These are phyloP conservation scores for Acanthamoeba triangularis DNA, from an alignment of 208 protist genomes.

Conservation along the genomic window DNA sequence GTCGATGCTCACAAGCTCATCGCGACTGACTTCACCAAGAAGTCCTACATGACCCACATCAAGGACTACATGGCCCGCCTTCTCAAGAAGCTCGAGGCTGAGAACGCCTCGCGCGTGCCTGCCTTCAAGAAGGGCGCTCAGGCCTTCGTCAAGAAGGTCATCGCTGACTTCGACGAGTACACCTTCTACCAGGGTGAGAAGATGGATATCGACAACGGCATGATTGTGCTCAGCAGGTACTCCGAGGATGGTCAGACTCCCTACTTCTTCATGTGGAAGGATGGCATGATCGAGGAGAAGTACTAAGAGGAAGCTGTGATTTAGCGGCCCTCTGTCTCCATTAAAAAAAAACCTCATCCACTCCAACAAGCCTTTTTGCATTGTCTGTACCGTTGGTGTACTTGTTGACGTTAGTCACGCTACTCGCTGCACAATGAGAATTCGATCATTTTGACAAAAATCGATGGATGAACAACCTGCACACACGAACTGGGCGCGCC, in stretches of 20 bases:
- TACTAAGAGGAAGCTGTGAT: conserved; percentile 72
- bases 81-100: conserved; percentile 68
- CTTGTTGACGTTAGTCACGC: too few relatives aligned
- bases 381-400: too few relatives aligned
- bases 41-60: conserved; percentile 85
- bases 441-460: too few relatives aligned
- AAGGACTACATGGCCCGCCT: conserved; percentile 87
- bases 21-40: conserved; percentile 86
- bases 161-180: conserved; percentile 86
- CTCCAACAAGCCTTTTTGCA: neutral
- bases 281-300: conserved; percentile 83
- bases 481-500: too few relatives aligned
- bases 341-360: neutral
- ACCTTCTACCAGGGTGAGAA: conserved; percentile 84
- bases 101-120: conserved; percentile 77
- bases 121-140: conserved; percentile 84
- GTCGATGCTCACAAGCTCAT: conserved; percentile 77
- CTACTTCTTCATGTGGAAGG: conserved; percentile 83
- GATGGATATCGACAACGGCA: conserved; percentile 82
- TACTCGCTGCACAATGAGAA: too few relatives aligned
- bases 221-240: conserved; percentile 80
- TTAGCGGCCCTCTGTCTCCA: neutral
- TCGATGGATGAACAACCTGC: too few relatives aligned
- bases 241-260: conserved; percentile 78
- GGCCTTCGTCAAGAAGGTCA: conserved; percentile 83